phyloP scores from a whole-genome alignment of 2,329 filamentous ascomycete genomes.

The Colletotrichum euphorbiae region DNA sequence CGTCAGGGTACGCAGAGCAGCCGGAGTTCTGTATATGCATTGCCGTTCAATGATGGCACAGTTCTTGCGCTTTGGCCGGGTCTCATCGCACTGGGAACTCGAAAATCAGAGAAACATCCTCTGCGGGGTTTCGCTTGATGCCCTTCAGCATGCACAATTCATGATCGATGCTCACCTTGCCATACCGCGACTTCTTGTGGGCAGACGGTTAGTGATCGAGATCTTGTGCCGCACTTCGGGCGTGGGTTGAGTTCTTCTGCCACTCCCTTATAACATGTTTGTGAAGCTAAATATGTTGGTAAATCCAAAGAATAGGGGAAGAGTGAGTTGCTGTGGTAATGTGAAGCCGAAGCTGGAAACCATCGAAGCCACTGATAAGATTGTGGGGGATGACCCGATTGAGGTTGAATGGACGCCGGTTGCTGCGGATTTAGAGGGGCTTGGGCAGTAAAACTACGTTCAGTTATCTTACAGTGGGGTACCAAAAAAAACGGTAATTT shows the following conservation, averaged over 20 bases:
- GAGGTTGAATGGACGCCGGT: too few species aligned
- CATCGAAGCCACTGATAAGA: too few species aligned
- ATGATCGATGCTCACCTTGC: conserved; percentile 43
- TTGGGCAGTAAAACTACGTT: too few species aligned
- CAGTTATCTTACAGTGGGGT: too few species aligned
- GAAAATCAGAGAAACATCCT: not conserved
- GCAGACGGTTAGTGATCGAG: conserved; percentile 8
- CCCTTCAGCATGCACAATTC: too few species aligned
- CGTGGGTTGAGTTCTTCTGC: not conserved
- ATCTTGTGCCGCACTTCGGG: not conserved
- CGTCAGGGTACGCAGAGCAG: not conserved
- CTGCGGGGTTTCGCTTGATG: too few species aligned
- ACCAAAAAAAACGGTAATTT: too few species aligned
- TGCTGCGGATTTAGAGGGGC: too few species aligned
- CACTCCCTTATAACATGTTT: not conserved
- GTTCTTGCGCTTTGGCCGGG: conserved; percentile 45
- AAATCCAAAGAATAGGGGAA: not conserved
- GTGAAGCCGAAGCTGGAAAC: not conserved
- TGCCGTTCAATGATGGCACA: conserved; percentile 45
- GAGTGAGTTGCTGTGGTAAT: not conserved
- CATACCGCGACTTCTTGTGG: conserved; percentile 49
- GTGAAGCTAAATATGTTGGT: not conserved
- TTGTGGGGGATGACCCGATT: too few species aligned
- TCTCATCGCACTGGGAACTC: conserved; percentile 45
- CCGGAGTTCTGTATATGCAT: conserved; percentile 42